Percentiles rank a stretch among this genome's conserved stretches.
These are phyloP conservation scores for Solanum corneliomulleri DNA, from an alignment of 257 asterid species.

Conservation along the genomic window DNA sequence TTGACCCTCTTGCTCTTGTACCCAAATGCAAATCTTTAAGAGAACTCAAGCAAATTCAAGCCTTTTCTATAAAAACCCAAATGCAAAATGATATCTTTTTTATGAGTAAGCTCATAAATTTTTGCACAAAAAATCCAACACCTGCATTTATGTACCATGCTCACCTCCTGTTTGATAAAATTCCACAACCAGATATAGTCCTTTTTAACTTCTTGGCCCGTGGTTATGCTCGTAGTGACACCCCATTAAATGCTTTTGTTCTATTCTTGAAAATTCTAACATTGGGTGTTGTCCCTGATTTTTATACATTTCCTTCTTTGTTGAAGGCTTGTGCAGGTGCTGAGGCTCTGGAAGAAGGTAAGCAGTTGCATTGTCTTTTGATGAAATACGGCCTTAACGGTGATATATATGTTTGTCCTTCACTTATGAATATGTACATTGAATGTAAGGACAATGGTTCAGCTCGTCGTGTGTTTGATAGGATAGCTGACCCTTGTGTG, in stretches of 20 bases:
- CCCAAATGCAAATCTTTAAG: constrained; percentile 17
- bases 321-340: constrained; percentile 23
- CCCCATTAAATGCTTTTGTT: constrained; percentile 14
- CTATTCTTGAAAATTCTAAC: constrained; percentile 4
- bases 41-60: constrained; percentile 27
- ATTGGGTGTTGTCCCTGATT: constrained; percentile 16
- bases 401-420: constrained; percentile 17
- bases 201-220: constrained; percentile 30
- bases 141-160: constrained; percentile 12
- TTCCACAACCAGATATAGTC: constrained; percentile 17
- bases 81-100: constrained; percentile 8
- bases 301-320: constrained; percentile 30
- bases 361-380: constrained; percentile 19
- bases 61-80: constrained; percentile 21
- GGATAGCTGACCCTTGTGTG: constrained; percentile 21
- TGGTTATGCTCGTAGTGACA: constrained; percentile 22
- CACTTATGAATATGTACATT: constrained; percentile 27
- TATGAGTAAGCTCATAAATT: constrained; percentile 10
- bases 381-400: constrained; percentile 14
- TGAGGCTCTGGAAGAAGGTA: constrained; percentile 20
- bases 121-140: neutral
- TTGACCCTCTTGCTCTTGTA: constrained; percentile 9
- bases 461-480: constrained; percentile 13
- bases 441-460: constrained; percentile 3
- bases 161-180: constrained; percentile 17